These are phyloP conservation scores for Basipetospora chlamydospora DNA, from an alignment of 2,329 filamentous ascomycete genomes.

Conservation along the genomic window DNA sequence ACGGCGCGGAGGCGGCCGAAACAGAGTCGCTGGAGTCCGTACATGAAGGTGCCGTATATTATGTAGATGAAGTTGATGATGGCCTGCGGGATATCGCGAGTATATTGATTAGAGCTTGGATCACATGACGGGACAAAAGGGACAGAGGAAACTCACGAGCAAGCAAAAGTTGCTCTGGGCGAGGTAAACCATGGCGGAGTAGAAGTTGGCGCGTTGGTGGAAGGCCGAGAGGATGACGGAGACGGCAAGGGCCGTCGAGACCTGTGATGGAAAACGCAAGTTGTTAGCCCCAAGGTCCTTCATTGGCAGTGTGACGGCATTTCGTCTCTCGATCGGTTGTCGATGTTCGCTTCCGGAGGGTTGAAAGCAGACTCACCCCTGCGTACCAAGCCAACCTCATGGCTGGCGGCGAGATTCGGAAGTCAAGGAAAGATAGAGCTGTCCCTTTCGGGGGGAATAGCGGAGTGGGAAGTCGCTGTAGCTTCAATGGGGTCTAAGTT, in stretches of 20 bases:
- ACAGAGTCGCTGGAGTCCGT: conserved; percentile 75
- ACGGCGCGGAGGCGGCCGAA: conserved; percentile 83
- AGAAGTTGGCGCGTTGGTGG: conserved; percentile 93
- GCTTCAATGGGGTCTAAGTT: too few relatives aligned
- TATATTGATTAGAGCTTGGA: background rate
- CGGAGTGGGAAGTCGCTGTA: too few relatives aligned
- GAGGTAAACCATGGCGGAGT: conserved; percentile 92
- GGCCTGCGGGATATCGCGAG: conserved; percentile 38
- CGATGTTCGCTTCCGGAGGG: too few relatives aligned
- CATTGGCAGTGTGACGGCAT: background rate
- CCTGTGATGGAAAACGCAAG: too few relatives aligned
- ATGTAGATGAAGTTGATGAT: conserved; percentile 83
- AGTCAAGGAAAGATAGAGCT: too few relatives aligned
- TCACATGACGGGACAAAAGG: background rate
- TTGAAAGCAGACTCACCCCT: conserved; percentile 33
- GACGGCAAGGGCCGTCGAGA: conserved; percentile 70
- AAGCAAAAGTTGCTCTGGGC: conserved; percentile 92
- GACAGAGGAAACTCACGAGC: conserved; percentile 45
- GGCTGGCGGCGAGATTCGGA: conserved; percentile 19
- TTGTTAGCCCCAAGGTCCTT: background rate
- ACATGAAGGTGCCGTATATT: conserved; percentile 65
- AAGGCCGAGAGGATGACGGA: conserved; percentile 81
- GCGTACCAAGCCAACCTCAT: conserved; percentile 48
- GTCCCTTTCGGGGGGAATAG: too few relatives aligned
- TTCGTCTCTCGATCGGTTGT: too few relatives aligned